Evolutionary conservation across 2,329 filamentous ascomycete genomes (phyloP).

Genomic region (Tolypocladium album): DNA sequence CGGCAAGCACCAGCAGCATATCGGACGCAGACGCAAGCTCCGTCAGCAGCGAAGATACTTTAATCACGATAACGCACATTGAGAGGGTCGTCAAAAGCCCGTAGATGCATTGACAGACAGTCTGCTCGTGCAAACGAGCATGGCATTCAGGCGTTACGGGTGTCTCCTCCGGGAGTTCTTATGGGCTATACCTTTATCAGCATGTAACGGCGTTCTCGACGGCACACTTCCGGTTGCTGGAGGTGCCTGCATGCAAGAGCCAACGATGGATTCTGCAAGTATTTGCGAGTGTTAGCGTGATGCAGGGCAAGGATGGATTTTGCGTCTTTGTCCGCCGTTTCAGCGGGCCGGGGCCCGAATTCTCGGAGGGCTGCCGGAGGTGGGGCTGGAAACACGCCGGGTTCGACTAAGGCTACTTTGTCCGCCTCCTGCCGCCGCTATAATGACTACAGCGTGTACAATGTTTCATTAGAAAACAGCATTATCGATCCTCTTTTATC

Average conservation of each 20-base stretch:
- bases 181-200: background rate
- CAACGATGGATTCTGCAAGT: background rate
- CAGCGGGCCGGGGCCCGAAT: background rate
- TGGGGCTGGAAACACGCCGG: background rate
- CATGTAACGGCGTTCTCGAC: background rate
- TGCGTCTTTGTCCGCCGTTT: background rate
- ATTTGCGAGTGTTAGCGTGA: background rate
- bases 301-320: background rate
- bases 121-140: background rate
- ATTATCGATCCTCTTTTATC: background rate
- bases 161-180: background rate
- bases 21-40: background rate
- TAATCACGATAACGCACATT: constrained; percentile 1
- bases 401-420: background rate
- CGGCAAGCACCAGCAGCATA: background rate
- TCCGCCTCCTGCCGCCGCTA: background rate
- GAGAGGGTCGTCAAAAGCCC: background rate
- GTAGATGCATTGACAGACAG: background rate
- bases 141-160: background rate
- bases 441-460: background rate
- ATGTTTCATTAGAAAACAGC: background rate
- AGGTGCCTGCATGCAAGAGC: background rate
- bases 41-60: background rate
- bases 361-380: background rate
- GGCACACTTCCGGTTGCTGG: background rate